phyloP scores from a whole-genome alignment of 2,329 filamentous ascomycete genomes.

The Sporothrix curviconia region DNA sequence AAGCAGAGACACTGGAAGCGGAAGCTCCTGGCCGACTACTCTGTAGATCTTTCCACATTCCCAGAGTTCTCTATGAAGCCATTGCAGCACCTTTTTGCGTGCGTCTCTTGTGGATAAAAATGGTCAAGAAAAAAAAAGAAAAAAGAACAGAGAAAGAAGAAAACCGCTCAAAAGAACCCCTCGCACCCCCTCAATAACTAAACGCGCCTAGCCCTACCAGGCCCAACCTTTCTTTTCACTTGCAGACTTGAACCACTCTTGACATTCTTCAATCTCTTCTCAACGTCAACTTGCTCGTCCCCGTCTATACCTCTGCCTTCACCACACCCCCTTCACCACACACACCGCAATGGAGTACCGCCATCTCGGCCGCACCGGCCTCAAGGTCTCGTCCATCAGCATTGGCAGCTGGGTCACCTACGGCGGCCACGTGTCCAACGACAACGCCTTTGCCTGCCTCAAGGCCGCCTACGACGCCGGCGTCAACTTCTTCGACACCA shows the following conservation, averaged over 20 bases:
- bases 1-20: no score
- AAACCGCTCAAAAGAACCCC: no score
- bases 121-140: no score
- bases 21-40: no score
- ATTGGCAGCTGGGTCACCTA: constrained; percentile 70
- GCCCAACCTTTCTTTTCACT: no score
- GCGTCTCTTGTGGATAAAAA: neutral
- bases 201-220: no score
- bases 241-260: no score
- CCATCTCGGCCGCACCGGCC: constrained; percentile 62
- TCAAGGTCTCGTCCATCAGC: constrained; percentile 68
- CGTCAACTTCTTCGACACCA: constrained; percentile 61
- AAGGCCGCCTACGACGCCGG: constrained; percentile 56
- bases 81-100: neutral
- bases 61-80: neutral
- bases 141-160: no score
- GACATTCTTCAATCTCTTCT: neutral
- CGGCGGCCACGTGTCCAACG: constrained; percentile 62
- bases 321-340: neutral
- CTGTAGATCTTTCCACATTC: no score
- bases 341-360: constrained; percentile 64
- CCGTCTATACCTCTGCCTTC: neutral
- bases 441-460: constrained; percentile 46
- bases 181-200: no score
- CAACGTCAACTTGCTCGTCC: neutral